Base-by-base conservation (phyloP, 2,329 filamentous ascomycete genomes). In the Colletotrichum sp. region DNA sequence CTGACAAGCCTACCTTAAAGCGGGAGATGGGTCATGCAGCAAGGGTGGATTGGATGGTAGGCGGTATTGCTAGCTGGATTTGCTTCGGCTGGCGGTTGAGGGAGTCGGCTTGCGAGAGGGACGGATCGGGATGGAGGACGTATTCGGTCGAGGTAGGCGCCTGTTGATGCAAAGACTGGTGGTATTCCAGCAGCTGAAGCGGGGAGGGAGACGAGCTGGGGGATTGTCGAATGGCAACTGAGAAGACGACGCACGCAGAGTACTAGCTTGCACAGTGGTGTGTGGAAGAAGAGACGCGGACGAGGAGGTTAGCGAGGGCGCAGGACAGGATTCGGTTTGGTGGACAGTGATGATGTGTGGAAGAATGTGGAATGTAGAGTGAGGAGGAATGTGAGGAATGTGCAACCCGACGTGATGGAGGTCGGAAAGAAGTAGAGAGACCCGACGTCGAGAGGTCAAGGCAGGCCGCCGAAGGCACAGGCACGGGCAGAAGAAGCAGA, bases 21-120 rank as follows among this genome's bases (percentile, higher is more conserved):
- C 73, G 65, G 65, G 70, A 73, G 56, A 72, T 13, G 32, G 73
- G n/a, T 43, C 38, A 66, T 67, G 70, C 70, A 69, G 73, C 70
- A 76, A 69, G 64, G 69, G 61, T 67, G 21, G 32, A 16, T 62
- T 67, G 34, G 21, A 16, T 66, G 66, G 28, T 67, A 13, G 32
- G 70, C 26, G 56, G 43, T 64, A 30, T 58, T 65, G 34, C 58
- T 72, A 73, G 69, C 64, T 73, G 73, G 48, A 48, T 32, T 15
- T 30, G 48, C 21, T 52, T 52, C 43, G 43, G 43, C 43, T 66
- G 56, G 28, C 48, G 69, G 26, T 58, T 61, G 55, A 34, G 66
- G 24, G 30, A 64, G 30, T 24, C 26, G 62, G 38, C 62, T 36
- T 56, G 55, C 26, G n/a, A 55, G 73, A 72, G 62, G 62, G 73